Evolutionary conservation across 2,329 filamentous ascomycete genomes (phyloP), one percentile per base, ranked within the genome.

Genomic region (Neofusicoccum parvum): DNA sequence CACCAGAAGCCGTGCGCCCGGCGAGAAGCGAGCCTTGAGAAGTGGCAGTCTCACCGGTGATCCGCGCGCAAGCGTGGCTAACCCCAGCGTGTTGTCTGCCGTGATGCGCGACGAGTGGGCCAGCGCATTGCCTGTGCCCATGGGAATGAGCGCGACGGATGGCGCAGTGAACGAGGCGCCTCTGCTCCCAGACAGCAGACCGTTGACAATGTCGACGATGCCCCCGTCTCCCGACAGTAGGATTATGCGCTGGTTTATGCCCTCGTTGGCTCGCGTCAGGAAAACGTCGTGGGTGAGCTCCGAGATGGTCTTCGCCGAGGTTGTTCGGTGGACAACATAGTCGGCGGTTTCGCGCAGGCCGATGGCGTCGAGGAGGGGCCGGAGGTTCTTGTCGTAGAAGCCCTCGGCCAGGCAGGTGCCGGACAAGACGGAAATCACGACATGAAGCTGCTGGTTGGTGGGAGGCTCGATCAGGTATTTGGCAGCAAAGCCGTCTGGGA

Each of bases 211-310:
- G 71, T 98, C 94, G 17, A 93, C 85, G 2, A 96, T 78, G 5
- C 93, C 94, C 14, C 94, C 94, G 75, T 98, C 94, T 6, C 94
- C 94, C 56, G 91, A 94, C 5, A 97, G 83, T 12, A 98, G 84
- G 36, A 97, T 79, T 32, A 97, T 83, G 0, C 88, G 72, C 2
- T 76, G 66, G 0, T 46, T 36, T 2, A 45, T 67, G 7, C 74
- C 74, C 88, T 72, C 64, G 65, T 81, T 82, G 14, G 87, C 87
- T 43, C 74, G 73, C 1, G 81, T 78, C 12, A 86, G 76, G 67
- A 89, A 79, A 23, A 76, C 72, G 45, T 74, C 70, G 59, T 72
- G 79, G 0, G 90, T 86, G 62, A 96, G 86, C 0, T 90, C 81
- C 5, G 82, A 81, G 46, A 97, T 85, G 12, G 86, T 91, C 1